Evolutionary conservation across 129 eudicot species (phyloP), one percentile per base, ranked within the genome.

Genomic region (Heracleum sosnowskyi): DNA sequence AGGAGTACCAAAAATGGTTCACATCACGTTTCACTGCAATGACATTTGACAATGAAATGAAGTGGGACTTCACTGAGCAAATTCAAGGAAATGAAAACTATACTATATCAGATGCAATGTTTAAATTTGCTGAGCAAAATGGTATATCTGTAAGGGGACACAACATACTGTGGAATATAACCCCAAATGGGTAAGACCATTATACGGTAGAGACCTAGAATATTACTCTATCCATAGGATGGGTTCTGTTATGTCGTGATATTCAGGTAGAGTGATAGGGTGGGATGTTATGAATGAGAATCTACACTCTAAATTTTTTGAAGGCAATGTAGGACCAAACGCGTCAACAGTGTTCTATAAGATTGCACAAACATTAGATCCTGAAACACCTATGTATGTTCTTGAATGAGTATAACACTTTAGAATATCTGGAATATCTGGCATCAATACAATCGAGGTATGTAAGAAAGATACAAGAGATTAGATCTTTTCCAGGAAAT

Each of bases 201-300:
- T 81, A 7, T 22, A 78, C 0, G 22, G 44, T 1, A 28, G n/a
- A 15, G 69, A 76, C 6, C 76, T 83, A 8, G 41, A 36, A 6
- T 15, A 37, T 1, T 79, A 64, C 0, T 72, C 81, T 24, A 16
- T 74, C 0, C 26, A 45, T 0, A 69, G 81, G 4, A 36, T 81
- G 2, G 53, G 28, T 0, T 80, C 86, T 2, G 69, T 86, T 4
- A 82, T 83, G 31, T 57, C 78, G 0, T 79, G 88, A 46, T 89
- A 89, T 47, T 10, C 55, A 0, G 85, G 87, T 1, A 45, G 83
- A n/a, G 81, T 88, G 2, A 82, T 83, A 11, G 85, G 62, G 5
- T 89, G 89, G 90, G 93, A 89, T 77, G 93, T 89, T 12, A 74
- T 84, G 41, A 89, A 89, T 73, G 93, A 89, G 75, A 86, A 86